These are phyloP conservation scores for Triticum timopheevii DNA, from an alignment of 176 grass and related monocot species.

Conservation along the genomic window DNA sequence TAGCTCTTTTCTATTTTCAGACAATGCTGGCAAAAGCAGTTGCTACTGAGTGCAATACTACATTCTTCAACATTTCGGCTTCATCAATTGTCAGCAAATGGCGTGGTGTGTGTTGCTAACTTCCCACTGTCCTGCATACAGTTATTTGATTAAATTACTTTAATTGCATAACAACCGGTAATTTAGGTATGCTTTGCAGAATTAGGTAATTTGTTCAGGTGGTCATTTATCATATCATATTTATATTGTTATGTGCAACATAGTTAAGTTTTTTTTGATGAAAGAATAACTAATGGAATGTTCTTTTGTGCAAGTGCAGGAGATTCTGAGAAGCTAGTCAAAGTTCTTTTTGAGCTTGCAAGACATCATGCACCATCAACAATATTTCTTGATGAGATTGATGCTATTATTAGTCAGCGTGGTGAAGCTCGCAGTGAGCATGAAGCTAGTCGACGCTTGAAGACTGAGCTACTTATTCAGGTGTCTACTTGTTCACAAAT, in stretches of 20 bases:
- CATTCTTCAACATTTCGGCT: constrained; percentile 99
- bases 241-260: background rate
- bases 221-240: background rate
- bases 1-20: constrained; percentile 39
- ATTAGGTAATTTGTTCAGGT: background rate
- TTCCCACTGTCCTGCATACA: background rate
- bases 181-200: background rate
- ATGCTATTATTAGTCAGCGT: constrained; percentile 91
- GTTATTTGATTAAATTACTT: background rate
- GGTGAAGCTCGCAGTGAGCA: constrained; percentile 98
- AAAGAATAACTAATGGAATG: background rate
- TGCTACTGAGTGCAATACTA: constrained; percentile 95
- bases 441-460: constrained; percentile 89
- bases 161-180: background rate
- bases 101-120: constrained; percentile 51
- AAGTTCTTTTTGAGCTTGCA: constrained; percentile 96
- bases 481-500: constrained; percentile 26
- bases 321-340: constrained; percentile 97
- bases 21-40: constrained; percentile 97
- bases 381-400: constrained; percentile 99
- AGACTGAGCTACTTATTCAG: constrained; percentile 95
- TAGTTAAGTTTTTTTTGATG: background rate
- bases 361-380: constrained; percentile 97
- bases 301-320: constrained; percentile 39
- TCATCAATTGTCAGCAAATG: constrained; percentile 98